A percentile compares a stretch with the other conserved stretches of the same genome.
phyloP scores from a whole-genome alignment of 352 stramenopile genomes.

The Phytophthora uliginosa region DNA sequence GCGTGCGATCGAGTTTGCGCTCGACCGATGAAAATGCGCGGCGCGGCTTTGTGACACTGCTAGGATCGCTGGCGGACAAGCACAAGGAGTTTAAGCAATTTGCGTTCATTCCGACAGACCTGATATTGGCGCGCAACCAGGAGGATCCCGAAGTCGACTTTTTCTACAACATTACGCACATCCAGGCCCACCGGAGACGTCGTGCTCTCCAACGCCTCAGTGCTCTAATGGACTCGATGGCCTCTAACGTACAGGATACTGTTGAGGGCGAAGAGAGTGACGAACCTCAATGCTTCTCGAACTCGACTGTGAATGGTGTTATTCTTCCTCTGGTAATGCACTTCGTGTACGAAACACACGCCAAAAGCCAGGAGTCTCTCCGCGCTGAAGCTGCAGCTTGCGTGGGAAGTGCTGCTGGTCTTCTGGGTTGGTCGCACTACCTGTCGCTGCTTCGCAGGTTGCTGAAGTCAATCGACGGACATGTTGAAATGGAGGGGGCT shows the following conservation, averaged over 20 bases:
- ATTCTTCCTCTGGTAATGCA: constrained; percentile 97
- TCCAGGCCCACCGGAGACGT: constrained; percentile 97
- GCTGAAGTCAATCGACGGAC: constrained; percentile 93
- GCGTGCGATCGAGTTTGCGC: constrained; percentile 85
- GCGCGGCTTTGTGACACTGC: constrained; percentile 87
- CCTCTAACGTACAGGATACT: constrained; percentile 38
- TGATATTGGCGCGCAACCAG: constrained; percentile 76
- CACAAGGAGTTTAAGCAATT: constrained; percentile 48
- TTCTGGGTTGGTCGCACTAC: constrained; percentile 98
- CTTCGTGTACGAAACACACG: constrained; percentile 96
- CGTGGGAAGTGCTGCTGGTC: constrained; percentile 90
- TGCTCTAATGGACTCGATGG: constrained; percentile 88
- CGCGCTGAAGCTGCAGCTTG: constrained; percentile 95
- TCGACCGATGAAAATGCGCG: constrained; percentile 80
- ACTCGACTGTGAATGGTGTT: constrained; percentile 94
- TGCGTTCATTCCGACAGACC: constrained; percentile 74
- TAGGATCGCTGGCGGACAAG: constrained; percentile 75
- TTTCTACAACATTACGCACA: constrained; percentile 99
- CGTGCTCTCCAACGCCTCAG: constrained; percentile 93
- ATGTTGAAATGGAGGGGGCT: constrained; percentile 93
- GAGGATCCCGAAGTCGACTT: constrained; percentile 97
- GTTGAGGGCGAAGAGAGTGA: constrained; percentile 29
- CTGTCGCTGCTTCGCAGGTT: constrained; percentile 92
- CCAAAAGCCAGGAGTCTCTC: constrained; percentile 94
- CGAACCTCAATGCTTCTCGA: constrained; percentile 66